Base-by-base conservation (phyloP, 371 early-diverging fungal genomes). In the Apophysomyces trapeziformis region DNA sequence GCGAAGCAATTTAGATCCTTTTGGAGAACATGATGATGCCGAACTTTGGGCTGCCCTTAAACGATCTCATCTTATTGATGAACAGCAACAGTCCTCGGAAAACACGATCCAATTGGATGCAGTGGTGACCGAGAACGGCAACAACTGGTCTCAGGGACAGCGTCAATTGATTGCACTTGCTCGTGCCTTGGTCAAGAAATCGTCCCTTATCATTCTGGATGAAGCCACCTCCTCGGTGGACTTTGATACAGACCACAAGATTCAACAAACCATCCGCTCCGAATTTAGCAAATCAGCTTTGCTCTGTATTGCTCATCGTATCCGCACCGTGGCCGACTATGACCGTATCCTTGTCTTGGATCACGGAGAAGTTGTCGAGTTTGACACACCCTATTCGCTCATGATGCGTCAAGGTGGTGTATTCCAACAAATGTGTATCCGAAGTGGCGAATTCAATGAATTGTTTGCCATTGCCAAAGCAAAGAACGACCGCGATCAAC, bases 311-410 rank as follows among this genome's bases (percentile, higher is more conserved):
- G 92, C 92, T 16, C 92, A 91, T 68, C 77, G 91, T n/a, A 70
- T 92, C 69, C 78, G 86, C 61, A 93, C 93, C 1, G 83, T 95
- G 57, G 90, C 94, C 32, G 94, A 94, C 68, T 95, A 90, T 70
- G 95, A 95, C 69, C 75, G 77, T 3, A 84, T 95, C 32, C 64
- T 95, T 50, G 93, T 93, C 0, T 77, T 95, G 72, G 89, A 90
- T 70, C 79, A 76, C 47, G 57, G 46, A 11, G 47, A 12, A 46
- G 54, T 44, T 16, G 65, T 35, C 9, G 64, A 60, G 43, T 60
- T 59, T 46, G 44, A 63, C 14, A 50, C 38, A 12, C 64, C 56
- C 7, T 58, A 68, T 36, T 11, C 39, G 11, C 54, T 63, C 4
- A 61, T 57, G 43, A 67, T 69, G 21, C 60, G 63, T 11, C 63